Base-by-base conservation (phyloP, 306 rosid species). In the Rosa lucieae region DNA sequence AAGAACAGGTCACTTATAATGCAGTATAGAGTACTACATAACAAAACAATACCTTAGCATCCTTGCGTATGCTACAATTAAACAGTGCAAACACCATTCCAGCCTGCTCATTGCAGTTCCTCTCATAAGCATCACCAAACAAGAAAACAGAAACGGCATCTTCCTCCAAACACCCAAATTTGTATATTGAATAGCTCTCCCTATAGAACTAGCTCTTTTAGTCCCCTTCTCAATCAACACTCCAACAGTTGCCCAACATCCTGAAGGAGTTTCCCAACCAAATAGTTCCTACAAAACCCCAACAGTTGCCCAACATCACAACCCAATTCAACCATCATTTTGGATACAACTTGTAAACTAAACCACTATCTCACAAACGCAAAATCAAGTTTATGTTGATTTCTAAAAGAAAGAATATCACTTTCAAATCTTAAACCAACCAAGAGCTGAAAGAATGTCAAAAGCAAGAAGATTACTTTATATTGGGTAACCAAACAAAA, bases 51-150 rank as follows among this genome's bases (percentile, higher is more conserved):
- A 95, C 98, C 93, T 18, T 48, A 5, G 88, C 67, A 79, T 93
- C 99, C 85, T 92, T 92, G 88, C 98, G 98, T 39, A 91, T 85
- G 1, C 87, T 7, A 75, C 86, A 85, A 74, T 95, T 89, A 68
- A 95, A 90, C 29, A 95, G 74, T 8, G 97, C 98, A 75, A 92
- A 89, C 62, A 90, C 93, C 0, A 88, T 77, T 76, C 98, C 94
- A 1, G 89, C 85, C 29, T 78, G 79, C 84, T 90, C 94, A 26
- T 90, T 89, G 35, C 74, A 77, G 80, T 89, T 86, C 67, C 61
- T 86, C 76, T 84, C 83, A 83, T 95, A 92, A 86, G 93, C 98
- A 83, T 95, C 92, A n/a, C 98, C 98, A 70, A 95, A 95, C 85
- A 92, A 83, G 88, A 95, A 95, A 70, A 92, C 86, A 26, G n/a